Base-by-base conservation (phyloP, 768 basidiomycete species). In the Mycena epipterygia region DNA sequence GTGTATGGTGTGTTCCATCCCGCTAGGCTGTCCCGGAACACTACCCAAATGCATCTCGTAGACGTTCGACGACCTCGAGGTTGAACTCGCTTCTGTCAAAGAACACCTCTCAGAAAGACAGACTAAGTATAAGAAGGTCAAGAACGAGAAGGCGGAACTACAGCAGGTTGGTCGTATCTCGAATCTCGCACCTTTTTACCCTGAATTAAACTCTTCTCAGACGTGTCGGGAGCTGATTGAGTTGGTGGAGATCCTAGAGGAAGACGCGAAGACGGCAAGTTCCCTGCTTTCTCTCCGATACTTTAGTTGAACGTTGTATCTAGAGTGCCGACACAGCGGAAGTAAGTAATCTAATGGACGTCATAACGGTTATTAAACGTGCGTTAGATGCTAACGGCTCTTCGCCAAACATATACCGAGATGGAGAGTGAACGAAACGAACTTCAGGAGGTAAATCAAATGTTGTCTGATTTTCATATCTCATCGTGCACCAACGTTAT, bases 181-280 rank as follows among this genome's bases (percentile, higher is more conserved):
- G 23, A 5, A 44, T 11, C 13, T 6, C 4, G 21, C 5, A 11
- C n/a, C 21, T 7, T 48, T 17, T 16, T 17, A 48, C n/a, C 23
- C 16, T 42, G 7, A 25, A 19, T 16, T 44, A 32, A 33, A 23
- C n/a, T n/a, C 1, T 67, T 17, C 23, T 1, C 21, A 68, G 67
- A 68, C 67, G 11, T 41, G 60, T 17, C 59, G 53, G 0, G 67
- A 68, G 5, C 35, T 68, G 59, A 56, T 61, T 6, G 60, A 46
- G 0, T 0, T 68, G 19, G 67, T 61, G 7, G 67, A 68, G 41
- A 21, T 13, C 17, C 27, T 46, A 14, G 41, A 61, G n/a, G 52
- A 53, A 6, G 33, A 68, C 0, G 33, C 23, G 2, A n/a, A 42
- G 32, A 48, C 19, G 23, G 65, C 53, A 9, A 58, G 48, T 42